These are phyloP conservation scores for Ustilago shanxiensis DNA, from an alignment of 1,284 basidiomycete species.

Conservation along the genomic window DNA sequence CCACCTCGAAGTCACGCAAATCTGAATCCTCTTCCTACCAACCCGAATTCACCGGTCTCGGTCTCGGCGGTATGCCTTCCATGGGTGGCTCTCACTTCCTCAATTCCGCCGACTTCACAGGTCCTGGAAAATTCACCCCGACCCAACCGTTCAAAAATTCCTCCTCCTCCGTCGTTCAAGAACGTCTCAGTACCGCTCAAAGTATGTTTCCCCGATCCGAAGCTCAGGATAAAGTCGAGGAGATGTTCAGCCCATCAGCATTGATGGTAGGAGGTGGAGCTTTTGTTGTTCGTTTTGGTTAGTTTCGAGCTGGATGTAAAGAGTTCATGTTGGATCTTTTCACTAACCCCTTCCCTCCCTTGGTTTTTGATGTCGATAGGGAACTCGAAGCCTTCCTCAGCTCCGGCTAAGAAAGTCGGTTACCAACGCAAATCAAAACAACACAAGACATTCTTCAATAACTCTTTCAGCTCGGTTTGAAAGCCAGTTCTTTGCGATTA, in stretches of 20 bases:
- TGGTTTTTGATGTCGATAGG: neutral
- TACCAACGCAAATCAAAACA: conserved; percentile 21
- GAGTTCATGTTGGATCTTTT: neutral
- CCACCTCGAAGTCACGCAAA: conserved; percentile 13
- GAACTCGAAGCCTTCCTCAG: conserved; percentile 25
- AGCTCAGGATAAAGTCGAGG: conserved; percentile 4
- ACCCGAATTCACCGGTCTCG: conserved; percentile 33
- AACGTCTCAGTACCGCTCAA: conserved; percentile 8
- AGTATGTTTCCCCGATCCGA: conserved; percentile 32
- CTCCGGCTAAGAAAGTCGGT: no score
- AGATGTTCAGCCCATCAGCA: conserved; percentile 3
- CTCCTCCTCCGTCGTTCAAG: conserved; percentile 12
- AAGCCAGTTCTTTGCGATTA: no score
- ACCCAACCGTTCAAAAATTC: conserved; percentile 20
- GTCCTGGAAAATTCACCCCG: conserved; percentile 18
- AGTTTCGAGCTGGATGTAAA: neutral
- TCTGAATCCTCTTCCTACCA: conserved; percentile 26
- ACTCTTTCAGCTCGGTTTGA: conserved; percentile 33
- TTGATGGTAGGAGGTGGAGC: conserved; percentile 2
- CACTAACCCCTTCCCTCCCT: no score
- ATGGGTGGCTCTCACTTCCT: conserved; percentile 19
- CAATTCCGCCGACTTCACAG: neutral
- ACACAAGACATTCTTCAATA: conserved; percentile 47
- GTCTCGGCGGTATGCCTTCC: conserved; percentile 28
- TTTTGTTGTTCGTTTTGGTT: neutral